phyloP scores from a whole-genome alignment of 257 asterid species.

The Scutellaria barbata region DNA sequence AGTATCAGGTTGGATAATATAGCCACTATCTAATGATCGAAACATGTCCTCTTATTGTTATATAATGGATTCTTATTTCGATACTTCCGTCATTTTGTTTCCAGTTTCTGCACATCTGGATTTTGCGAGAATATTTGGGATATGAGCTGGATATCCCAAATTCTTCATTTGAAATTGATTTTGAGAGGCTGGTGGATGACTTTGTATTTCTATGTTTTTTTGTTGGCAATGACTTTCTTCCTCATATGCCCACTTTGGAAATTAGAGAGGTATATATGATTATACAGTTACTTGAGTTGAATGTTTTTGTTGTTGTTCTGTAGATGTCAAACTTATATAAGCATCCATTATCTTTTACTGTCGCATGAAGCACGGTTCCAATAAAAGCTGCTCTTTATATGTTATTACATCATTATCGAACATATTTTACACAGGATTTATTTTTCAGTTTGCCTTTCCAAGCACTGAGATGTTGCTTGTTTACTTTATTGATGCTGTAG shows the following conservation, averaged over 20 bases:
- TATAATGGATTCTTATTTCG: slow-evolving; percentile 36
- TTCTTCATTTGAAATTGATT: slow-evolving; percentile 76
- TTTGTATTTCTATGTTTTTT: slow-evolving; percentile 91
- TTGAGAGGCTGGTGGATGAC: slow-evolving; percentile 96
- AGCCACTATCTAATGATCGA: slow-evolving; percentile 29
- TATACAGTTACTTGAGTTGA: slow-evolving; percentile 13
- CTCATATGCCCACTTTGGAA: slow-evolving; percentile 97
- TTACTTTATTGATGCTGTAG: slow-evolving; percentile 50
- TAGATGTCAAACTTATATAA: slow-evolving; percentile 21
- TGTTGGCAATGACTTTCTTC: slow-evolving; percentile 99
- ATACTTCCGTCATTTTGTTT: slow-evolving; percentile 33
- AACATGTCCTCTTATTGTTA: slow-evolving; percentile 22
- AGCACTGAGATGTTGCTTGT: slow-evolving; percentile 27
- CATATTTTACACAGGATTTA: slow-evolving; percentile 2
- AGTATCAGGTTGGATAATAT: slow-evolving; percentile 76
- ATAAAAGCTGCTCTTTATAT: slow-evolving; percentile 17
- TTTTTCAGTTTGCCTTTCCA: slow-evolving; percentile 8
- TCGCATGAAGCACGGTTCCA: slow-evolving; percentile 22
- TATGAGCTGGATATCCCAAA: slow-evolving; percentile 73
- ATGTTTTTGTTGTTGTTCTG: slow-evolving; percentile 13
- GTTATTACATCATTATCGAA: slow-evolving; percentile 23
- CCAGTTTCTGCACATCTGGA: slow-evolving; percentile 92
- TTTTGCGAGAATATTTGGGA: slow-evolving; percentile 87
- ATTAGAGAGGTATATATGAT: slow-evolving; percentile 86
- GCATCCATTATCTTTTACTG: slow-evolving; percentile 13